Evolutionary conservation across 2,329 filamentous ascomycete species (phyloP), one percentile per base, ranked within the genome.

Genomic region (Colletotrichum lindemuthianum): DNA sequence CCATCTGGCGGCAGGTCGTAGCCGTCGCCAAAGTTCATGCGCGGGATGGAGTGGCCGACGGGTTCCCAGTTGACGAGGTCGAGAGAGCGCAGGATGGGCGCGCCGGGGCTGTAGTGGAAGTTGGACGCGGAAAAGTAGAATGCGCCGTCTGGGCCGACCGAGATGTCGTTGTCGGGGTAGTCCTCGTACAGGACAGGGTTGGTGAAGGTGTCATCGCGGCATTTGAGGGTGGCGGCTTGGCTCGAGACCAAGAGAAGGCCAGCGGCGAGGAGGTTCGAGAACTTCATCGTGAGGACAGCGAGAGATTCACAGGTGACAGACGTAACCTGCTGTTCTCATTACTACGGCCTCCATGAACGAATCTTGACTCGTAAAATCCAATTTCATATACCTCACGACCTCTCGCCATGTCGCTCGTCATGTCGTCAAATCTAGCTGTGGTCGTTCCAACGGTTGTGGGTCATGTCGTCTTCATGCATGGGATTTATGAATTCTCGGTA

Each of bases 151-250:
- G 78, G 77, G 0, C 84, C 78, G 7, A 82, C 78, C 68, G 84
- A 81, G 13, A 88, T 76, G 68, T 88, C 85, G 15, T 83, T 76
- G 67, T 88, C 85, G 0, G 85, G 80, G 40, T 85, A 78, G 68
- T 87, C 85, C 57, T 84, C 76, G 76, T 81, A 88, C 2, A 87
- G 72, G n/a, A 86, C 75, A 0, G 84, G 85, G 68, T 87, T 86
- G 12, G 71, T 74, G 69, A 83, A 82, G 13, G 69, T 69, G 50
- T 71, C 12, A 56, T 51, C 53, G n/a, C 50, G 57, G 24, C 37
- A 36, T 8, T 36, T 52, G 45, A 24, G 10, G 33, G 39, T 45
- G 24, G 15, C 34, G 48, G 47, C 36, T 24, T 24, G 24, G 24
- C 24, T 24, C 9, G 48, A 36, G 40, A 34, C 58, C n/a, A 47